Percentiles rank a stretch among this genome's conserved stretches.
Conservation (phyloP, 31 red algal species). For the Asparagopsis taxiformis region DNA sequence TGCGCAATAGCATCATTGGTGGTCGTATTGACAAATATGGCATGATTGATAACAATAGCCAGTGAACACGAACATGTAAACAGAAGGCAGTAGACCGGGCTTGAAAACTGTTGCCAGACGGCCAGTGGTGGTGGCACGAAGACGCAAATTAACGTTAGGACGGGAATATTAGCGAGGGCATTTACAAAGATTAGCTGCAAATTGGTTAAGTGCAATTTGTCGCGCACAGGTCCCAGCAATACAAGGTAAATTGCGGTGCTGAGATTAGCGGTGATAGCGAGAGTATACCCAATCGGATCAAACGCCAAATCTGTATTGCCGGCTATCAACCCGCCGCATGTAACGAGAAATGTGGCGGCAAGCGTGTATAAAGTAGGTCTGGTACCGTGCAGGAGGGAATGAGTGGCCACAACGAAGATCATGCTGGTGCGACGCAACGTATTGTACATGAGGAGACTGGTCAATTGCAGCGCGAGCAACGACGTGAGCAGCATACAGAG, state of each 20-base stretch:
- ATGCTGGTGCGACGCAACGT: conserved; percentile 81
- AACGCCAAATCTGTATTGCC: conserved; percentile 50
- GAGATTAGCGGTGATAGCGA: conserved; percentile 78
- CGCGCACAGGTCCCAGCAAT: conserved; percentile 46
- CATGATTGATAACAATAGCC: conserved; percentile 84
- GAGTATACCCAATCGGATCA: conserved; percentile 60
- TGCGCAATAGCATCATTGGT: conserved; percentile 89
- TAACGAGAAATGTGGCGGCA: conserved; percentile 43
- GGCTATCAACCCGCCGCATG: conserved; percentile 57
- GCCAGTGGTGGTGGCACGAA: conserved; percentile 13
- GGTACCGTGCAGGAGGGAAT: conserved; percentile 31
- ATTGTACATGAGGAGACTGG: conserved; percentile 87
- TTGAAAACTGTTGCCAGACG: conserved; percentile 25
- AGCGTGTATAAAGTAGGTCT: conserved; percentile 40
- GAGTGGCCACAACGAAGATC: conserved; percentile 71
- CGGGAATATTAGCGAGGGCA: conserved; percentile 55
- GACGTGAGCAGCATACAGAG: conserved; percentile 69
- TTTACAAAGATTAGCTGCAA: conserved; percentile 70
- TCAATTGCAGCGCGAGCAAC: conserved; percentile 59
- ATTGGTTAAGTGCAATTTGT: conserved; percentile 40
- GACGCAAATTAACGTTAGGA: conserved; percentile 31
- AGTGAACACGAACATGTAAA: conserved; percentile 61
- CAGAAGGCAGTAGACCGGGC: conserved; percentile 24
- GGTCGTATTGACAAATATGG: conserved; percentile 82
- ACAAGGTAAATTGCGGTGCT: conserved; percentile 80